Percentiles rank a stretch among this genome's conserved stretches.
These are phyloP conservation scores for Ligustrum vulgare DNA, from an alignment of 257 asterid genomes.

Conservation along the genomic window DNA sequence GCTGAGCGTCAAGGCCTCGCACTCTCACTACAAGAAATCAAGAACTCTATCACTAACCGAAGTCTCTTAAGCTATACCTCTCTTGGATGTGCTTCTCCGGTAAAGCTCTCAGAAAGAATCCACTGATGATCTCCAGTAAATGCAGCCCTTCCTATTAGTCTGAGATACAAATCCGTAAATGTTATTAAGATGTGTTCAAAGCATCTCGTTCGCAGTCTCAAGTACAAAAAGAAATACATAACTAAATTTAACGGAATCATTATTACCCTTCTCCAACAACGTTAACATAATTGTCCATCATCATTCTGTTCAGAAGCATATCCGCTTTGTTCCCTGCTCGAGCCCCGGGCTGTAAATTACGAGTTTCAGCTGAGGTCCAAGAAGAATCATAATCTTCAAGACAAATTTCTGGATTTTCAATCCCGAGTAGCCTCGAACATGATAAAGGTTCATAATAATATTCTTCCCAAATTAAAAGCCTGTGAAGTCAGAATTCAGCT, in stretches of 20 bases:
- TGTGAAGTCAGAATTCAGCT: conserved; percentile 35
- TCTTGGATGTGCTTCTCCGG: conserved; percentile 57
- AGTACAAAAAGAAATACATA: background rate
- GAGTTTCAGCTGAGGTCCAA: conserved; percentile 42
- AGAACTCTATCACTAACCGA: background rate
- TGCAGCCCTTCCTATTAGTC: conserved; percentile 84
- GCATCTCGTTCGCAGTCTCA: background rate
- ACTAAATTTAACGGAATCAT: background rate
- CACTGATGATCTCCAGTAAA: conserved; percentile 82
- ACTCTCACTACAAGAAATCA: background rate
- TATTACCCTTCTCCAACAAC: conserved; percentile 88
- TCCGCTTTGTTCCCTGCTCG: conserved; percentile 50
- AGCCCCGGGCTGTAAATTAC: conserved; percentile 30
- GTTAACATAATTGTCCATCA: conserved; percentile 73
- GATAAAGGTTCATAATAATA: conserved; percentile 60
- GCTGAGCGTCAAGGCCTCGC: background rate
- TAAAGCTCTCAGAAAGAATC: conserved; percentile 53
- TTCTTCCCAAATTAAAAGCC: conserved; percentile 93
- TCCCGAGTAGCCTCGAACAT: conserved; percentile 29
- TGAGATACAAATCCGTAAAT: conserved; percentile 33
- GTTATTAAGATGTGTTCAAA: background rate
- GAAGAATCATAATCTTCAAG: conserved; percentile 39
- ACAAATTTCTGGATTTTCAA: conserved; percentile 25
- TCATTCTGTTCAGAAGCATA: conserved; percentile 81
- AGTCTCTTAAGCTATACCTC: conserved; percentile 49